Evolutionary conservation across 768 basidiomycete species (phyloP).

Genomic region (Boletus vinaceobasis): DNA sequence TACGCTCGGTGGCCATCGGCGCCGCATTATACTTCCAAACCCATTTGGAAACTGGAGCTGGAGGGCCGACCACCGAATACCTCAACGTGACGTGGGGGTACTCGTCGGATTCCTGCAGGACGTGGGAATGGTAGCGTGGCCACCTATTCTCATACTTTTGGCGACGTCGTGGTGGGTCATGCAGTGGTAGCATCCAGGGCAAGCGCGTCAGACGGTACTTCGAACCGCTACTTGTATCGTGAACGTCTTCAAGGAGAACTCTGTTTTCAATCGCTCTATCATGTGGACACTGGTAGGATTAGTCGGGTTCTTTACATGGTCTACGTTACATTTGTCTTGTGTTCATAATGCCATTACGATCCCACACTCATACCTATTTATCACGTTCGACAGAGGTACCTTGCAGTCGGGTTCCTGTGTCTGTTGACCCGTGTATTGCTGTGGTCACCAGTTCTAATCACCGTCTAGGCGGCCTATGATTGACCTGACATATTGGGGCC

Average conservation of each 20-base stretch:
- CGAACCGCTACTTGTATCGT: not conserved
- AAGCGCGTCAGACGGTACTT: not conserved
- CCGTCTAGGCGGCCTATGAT: not conserved
- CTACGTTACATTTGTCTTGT: not conserved
- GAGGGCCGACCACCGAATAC: constrained; percentile 5
- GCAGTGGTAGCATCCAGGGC: constrained; percentile 16
- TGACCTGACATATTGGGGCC: not conserved
- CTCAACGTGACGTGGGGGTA: constrained; percentile 22
- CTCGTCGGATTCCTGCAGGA: constrained; percentile 32
- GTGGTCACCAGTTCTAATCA: no score
- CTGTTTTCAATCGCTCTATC: not conserved
- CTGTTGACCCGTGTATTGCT: constrained; percentile 1
- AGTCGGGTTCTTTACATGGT: not conserved
- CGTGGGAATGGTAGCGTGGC: constrained; percentile 36
- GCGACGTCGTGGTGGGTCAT: constrained; percentile 34
- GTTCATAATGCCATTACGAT: not conserved
- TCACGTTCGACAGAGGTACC: not conserved
- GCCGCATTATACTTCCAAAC: constrained; percentile 22
- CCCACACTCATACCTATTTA: not conserved
- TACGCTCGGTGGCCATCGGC: constrained; percentile 20
- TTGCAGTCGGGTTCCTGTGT: not conserved
- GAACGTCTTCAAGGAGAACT: not conserved
- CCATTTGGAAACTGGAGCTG: constrained; percentile 10
- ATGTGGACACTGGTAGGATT: not conserved
- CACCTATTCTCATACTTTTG: constrained; percentile 32